A percentile compares a stretch with the other conserved stretches of the same genome.
Evolutionary conservation across 306 rosid genomes (phyloP).

Genomic region (Ammopiptanthus mongolicus): DNA sequence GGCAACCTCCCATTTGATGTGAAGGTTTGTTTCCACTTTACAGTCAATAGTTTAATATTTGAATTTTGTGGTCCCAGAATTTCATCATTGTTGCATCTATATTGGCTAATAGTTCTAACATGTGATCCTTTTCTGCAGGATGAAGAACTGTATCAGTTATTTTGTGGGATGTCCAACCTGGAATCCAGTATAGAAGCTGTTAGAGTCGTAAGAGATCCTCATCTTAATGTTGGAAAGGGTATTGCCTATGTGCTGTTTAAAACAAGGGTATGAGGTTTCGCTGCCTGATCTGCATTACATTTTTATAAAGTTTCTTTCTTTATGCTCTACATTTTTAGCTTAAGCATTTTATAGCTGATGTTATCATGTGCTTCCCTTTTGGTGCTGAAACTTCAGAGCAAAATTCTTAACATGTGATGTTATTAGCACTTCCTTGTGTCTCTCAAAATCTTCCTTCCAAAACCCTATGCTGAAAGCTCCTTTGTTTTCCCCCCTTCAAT

Average conservation of each 20-base stretch:
- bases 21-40: slow-evolving; percentile 47
- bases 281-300: not conserved
- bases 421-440: too few relatives aligned
- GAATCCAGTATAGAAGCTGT: slow-evolving; percentile 70
- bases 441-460: too few relatives aligned
- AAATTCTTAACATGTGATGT: too few relatives aligned
- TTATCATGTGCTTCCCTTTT: not conserved
- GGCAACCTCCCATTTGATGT: slow-evolving; percentile 97
- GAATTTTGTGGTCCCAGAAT: not conserved
- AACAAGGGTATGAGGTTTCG: slow-evolving; percentile 58
- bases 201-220: slow-evolving; percentile 84
- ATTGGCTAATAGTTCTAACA: not conserved
- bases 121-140: slow-evolving; percentile 50
- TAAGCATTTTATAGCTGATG: not conserved
- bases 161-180: slow-evolving; percentile 52
- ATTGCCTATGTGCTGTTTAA: slow-evolving; percentile 76
- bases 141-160: slow-evolving; percentile 85
- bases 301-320: not conserved
- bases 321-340: not conserved
- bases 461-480: too few relatives aligned
- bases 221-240: slow-evolving; percentile 82
- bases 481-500: too few relatives aligned
- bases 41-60: not conserved
- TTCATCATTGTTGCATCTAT: not conserved
- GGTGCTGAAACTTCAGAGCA: not conserved